Percentiles rank a stretch among this genome's conserved stretches.
phyloP scores from a whole-genome alignment of 1,284 basidiomycete genomes.

The Mycosarcoma maydis region DNA sequence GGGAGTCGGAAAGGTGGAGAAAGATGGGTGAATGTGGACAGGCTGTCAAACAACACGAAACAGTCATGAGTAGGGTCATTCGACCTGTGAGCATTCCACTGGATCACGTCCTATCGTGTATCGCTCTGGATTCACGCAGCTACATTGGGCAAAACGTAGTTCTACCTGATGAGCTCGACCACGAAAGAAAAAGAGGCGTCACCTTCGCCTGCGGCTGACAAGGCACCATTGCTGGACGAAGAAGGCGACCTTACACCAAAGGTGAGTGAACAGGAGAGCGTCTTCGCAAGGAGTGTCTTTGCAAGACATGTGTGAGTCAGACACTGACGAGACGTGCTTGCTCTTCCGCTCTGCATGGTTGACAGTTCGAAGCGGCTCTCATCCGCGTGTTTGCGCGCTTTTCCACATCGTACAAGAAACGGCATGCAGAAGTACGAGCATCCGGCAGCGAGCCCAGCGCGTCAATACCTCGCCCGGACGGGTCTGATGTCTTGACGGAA shows the following conservation, averaged over 20 bases:
- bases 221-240: slow-evolving; percentile 37
- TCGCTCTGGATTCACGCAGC: too few relatives aligned
- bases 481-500: slow-evolving; percentile 26
- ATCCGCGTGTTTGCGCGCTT: slow-evolving; percentile 42
- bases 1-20: slow-evolving; percentile 41
- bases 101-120: neutral
- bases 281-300: neutral
- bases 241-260: slow-evolving; percentile 38
- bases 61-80: too few relatives aligned
- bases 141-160: too few relatives aligned
- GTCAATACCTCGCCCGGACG: slow-evolving; percentile 15
- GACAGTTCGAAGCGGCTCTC: slow-evolving; percentile 36
- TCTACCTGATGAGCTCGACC: slow-evolving; percentile 14
- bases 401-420: slow-evolving; percentile 25
- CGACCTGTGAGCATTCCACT: too few relatives aligned
- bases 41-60: neutral
- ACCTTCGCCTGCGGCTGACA: neutral
- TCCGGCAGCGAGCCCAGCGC: slow-evolving; percentile 4
- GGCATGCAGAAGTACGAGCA: slow-evolving; percentile 6
- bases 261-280: slow-evolving; percentile 7
- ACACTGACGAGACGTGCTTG: neutral
- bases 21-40: neutral
- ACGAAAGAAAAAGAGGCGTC: neutral
- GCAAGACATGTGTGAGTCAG: too few relatives aligned
- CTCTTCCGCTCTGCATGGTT: neutral